Evolutionary conservation across 441 rosid species (phyloP), one percentile per base, ranked within the genome.

Genomic region (Aleurites moluccanus): DNA sequence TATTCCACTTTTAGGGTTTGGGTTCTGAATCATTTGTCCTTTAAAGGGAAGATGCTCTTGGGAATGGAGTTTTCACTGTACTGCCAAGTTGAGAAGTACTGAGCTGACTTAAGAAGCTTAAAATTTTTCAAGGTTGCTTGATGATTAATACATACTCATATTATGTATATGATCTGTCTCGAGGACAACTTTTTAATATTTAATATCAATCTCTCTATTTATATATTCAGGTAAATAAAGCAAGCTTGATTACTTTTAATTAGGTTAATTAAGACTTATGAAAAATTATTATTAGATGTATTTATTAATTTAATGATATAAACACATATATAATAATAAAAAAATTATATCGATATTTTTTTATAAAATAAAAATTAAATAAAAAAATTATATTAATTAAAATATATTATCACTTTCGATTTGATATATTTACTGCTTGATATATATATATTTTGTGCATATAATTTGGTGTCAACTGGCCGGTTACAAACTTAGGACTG

Each of bases 21-120:
- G 70, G 50, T n/a, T 79, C 67, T 50, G 75, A 72, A 66, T 73
- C 78, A 68, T 71, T 45, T 73, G 78, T 76, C 79, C 65, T 78
- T 75, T 66, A 49, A 52, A 20, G 79, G 64, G 76, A 67, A 77
- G 86, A 81, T 84, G 89, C 84, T 82, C 82, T 84, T 69, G 86
- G 91, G 80, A 85, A 82, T 74, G 81, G 45, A 64, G 64, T 75
- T 64, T 67, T 69, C 35, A 56, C 64, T 56, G 50, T 74, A 69
- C 80, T 77, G 76, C 82, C 82, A 67, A 73, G 62, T 67, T 72
- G 60, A 72, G 63, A 74, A 74, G 38, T 59, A 23, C 52, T 77
- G 68, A 70, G 73, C 40, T 40, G 21, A 42, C 35, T 27, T 20
- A 64, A 30, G 67, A 55, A 68, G 69, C 49, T 67, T 53, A 30